Evolutionary conservation across 345 rosid species (phyloP), one percentile per base, ranked within the genome.

Genomic region (Populus ilicifolia): DNA sequence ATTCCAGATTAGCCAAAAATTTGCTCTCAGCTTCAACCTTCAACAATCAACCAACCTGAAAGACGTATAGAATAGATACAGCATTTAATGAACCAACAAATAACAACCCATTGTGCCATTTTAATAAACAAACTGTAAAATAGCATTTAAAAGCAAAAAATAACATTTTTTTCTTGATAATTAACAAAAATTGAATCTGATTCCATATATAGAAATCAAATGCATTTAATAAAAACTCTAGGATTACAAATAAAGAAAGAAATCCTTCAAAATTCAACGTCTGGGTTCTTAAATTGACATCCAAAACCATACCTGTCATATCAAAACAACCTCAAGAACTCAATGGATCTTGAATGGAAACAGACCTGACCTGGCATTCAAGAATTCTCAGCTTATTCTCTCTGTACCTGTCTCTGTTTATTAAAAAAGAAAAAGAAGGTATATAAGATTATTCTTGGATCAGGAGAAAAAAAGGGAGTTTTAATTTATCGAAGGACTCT

Each of bases 391-490:
- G 63, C 14, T 43, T 43, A 13, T 59, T 59, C 5, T n/a, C 64
- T 59, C 6, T 10, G 64, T 59, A 23, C 5, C 64, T 10, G 14
- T 59, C 64, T 10, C 5, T 23, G 63, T 59, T 56, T 56, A 44
- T 29, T 2, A 44, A 44, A 25, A 30, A 10, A 27, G 0, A 27
- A 27, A 63, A 16, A 18, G n/a, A 20, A 17, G 10, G 14, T 35
- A 8, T n/a, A 38, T 38, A 38, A 23, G 43, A 64, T 10, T 50
- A 43, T 70, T 72, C 73, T 80, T 41, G 84, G 84, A 75, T 84
- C 81, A 9, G 78, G 77, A 38, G 83, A 75, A 44, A 43, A 39
- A 43, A 39, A 30, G 35, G 43, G 2, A 71, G 6, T 74, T 70
- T 44, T 70, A 44, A 77, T 44, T 41, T 25, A 70, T 62, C 20